A percentile compares a stretch with the other conserved stretches of the same genome.
Conservation (phyloP, 2,329 filamentous ascomycete genomes). For the Verticillium nonalfalfae region DNA sequence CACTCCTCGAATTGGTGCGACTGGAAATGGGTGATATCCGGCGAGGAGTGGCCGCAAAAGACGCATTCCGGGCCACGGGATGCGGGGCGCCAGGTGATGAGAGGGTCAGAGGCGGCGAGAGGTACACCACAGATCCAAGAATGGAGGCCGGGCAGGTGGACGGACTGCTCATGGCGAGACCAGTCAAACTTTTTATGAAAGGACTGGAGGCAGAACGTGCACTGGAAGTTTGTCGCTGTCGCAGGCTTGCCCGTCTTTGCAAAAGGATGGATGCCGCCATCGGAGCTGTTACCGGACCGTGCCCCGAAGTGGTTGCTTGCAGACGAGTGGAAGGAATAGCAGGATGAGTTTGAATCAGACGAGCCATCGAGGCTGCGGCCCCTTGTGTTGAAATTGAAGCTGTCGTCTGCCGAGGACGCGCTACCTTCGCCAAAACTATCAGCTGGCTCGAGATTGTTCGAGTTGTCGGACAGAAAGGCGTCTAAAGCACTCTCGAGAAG, state of each 20-base stretch:
- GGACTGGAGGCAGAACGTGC: conserved; percentile 28
- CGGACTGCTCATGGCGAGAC: conserved; percentile 41
- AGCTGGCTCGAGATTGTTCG: conserved; percentile 9
- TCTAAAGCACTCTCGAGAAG: conserved; percentile 28
- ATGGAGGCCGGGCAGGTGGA: conserved; percentile 30
- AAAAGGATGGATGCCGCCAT: background rate
- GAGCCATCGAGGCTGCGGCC: conserved; percentile 12
- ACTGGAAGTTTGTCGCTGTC: conserved; percentile 22
- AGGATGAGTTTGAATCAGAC: conserved; percentile 9
- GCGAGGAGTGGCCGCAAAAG: conserved; percentile 27
- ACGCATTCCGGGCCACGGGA: conserved; percentile 33
- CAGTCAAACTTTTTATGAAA: conserved; percentile 35
- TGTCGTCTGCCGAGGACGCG: conserved; percentile 21
- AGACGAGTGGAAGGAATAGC: conserved; percentile 7
- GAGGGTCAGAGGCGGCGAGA: conserved; percentile 23
- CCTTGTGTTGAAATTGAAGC: conserved; percentile 17
- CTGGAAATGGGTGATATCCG: conserved; percentile 26
- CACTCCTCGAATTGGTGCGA: conserved; percentile 40
- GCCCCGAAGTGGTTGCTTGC: background rate
- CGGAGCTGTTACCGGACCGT: background rate
- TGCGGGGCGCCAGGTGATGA: conserved; percentile 41
- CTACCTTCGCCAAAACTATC: conserved; percentile 16
- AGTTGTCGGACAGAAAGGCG: background rate
- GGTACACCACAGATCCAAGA: conserved; percentile 43
- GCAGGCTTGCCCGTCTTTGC: background rate